A percentile compares a stretch with the other conserved stretches of the same genome.
Evolutionary conservation across 495 filamentous ascomycete genomes (phyloP).

Genomic region (Choiromyces venosus): DNA sequence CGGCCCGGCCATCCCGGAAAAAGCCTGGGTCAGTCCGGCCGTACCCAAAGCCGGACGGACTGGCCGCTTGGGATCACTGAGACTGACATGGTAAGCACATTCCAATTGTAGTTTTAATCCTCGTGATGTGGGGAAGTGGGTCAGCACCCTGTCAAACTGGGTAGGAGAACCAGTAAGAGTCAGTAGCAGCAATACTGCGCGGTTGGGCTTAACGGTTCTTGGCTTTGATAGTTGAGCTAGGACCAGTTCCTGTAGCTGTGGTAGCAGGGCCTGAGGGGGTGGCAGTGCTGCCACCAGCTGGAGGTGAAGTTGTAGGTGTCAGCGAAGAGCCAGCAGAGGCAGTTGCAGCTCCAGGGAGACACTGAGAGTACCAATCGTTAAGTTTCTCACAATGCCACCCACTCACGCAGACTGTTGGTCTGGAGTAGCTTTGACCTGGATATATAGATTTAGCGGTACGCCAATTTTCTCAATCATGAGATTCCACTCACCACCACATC

Average conservation of each 20-base stretch:
- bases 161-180: no score
- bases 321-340: slow-evolving; percentile 11
- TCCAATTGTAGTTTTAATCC: no score
- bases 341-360: slow-evolving; percentile 34
- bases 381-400: slow-evolving; percentile 32
- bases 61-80: no score
- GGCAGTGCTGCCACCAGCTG: slow-evolving; percentile 20
- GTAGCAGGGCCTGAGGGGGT: slow-evolving; percentile 3
- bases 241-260: slow-evolving; percentile 39
- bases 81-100: no score
- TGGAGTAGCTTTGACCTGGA: slow-evolving; percentile 21
- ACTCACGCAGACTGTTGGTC: slow-evolving; percentile 25
- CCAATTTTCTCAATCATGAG: background rate
- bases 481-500: slow-evolving; percentile 10
- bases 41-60: no score
- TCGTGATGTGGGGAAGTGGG: no score
- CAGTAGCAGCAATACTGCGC: no score
- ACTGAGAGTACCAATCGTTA: slow-evolving; percentile 43
- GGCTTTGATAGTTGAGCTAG: slow-evolving; percentile 48
- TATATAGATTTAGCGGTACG: background rate
- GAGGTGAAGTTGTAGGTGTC: slow-evolving; percentile 13
- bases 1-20: no score
- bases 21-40: no score
- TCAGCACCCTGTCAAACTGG: no score
- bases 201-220: no score